phyloP scores from a whole-genome alignment of 2,329 filamentous ascomycete genomes.

The Cadophora luteo-olivacea region DNA sequence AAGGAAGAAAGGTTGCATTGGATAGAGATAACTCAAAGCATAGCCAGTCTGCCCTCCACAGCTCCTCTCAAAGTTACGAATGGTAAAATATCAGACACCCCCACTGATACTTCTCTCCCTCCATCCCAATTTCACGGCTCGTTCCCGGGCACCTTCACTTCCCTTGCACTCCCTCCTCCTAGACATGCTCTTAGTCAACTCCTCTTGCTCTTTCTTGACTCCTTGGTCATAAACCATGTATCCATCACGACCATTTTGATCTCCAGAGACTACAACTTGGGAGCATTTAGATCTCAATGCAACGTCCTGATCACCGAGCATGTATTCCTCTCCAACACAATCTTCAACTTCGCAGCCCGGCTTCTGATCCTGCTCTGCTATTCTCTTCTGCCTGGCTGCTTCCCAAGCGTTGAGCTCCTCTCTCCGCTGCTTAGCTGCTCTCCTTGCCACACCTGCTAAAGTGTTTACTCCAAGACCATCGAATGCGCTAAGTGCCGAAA shows the following conservation, averaged over 20 bases:
- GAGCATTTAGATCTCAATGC: not conserved
- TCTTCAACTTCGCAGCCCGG: slow-evolving; percentile 5
- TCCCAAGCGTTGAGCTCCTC: slow-evolving; percentile 32
- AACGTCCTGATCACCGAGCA: slow-evolving; percentile 23
- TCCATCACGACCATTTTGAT: slow-evolving; percentile 1
- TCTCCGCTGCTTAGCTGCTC: slow-evolving; percentile 35
- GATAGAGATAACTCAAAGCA: no score
- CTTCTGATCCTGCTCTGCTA: slow-evolving; percentile 16
- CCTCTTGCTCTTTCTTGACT: not conserved
- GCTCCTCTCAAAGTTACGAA: no score
- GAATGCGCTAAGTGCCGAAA: slow-evolving; percentile 60
- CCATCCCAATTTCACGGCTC: slow-evolving; percentile 19
- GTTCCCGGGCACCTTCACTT: slow-evolving; percentile 11
- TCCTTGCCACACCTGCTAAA: slow-evolving; percentile 36
- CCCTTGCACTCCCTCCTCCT: slow-evolving; percentile 8
- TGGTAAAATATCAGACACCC: no score
- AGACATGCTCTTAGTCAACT: not conserved
- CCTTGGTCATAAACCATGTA: slow-evolving; percentile 13
- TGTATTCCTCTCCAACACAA: slow-evolving; percentile 12
- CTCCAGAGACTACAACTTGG: not conserved
- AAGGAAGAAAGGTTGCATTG: no score
- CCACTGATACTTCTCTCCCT: slow-evolving; percentile 16
- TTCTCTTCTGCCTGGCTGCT: slow-evolving; percentile 27
- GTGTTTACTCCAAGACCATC: slow-evolving; percentile 50
- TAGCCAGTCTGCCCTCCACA: no score